Evolutionary conservation across 2,329 filamentous ascomycete species (phyloP).

Genomic region (Nigrospora oryzae): DNA sequence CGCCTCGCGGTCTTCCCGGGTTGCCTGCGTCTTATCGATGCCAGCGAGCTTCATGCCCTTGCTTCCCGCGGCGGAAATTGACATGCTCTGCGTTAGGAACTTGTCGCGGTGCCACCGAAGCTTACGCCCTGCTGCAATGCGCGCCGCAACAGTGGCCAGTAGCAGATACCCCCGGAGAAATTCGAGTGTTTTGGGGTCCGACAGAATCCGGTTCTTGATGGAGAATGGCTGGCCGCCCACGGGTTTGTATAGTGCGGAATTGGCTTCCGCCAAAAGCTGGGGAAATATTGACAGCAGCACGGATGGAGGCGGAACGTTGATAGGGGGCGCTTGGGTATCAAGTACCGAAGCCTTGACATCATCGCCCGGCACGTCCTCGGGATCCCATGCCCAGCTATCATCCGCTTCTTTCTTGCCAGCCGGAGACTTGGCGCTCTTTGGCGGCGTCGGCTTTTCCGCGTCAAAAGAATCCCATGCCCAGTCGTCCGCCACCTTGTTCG

Average conservation of each 20-base stretch:
- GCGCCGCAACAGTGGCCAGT: slow-evolving; percentile 61
- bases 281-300: slow-evolving; percentile 73
- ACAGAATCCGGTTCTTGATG: slow-evolving; percentile 54
- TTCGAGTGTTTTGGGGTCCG: slow-evolving; percentile 49
- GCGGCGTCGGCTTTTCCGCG: slow-evolving; percentile 5
- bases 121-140: slow-evolving; percentile 76
- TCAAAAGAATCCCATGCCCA: slow-evolving; percentile 18
- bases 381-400: slow-evolving; percentile 41
- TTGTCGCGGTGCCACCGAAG: slow-evolving; percentile 86
- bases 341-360: slow-evolving; percentile 9
- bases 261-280: slow-evolving; percentile 57
- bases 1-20: slow-evolving; percentile 77
- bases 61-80: slow-evolving; percentile 67
- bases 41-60: slow-evolving; percentile 89
- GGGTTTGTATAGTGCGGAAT: slow-evolving; percentile 56
- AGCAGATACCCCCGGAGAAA: slow-evolving; percentile 59
- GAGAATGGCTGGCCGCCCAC: slow-evolving; percentile 49
- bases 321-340: slow-evolving; percentile 51
- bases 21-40: slow-evolving; percentile 74
- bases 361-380: slow-evolving; percentile 23
- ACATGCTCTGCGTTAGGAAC: slow-evolving; percentile 78
- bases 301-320: slow-evolving; percentile 82
- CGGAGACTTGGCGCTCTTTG: not conserved
- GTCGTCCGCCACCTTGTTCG: slow-evolving; percentile 11
- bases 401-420: slow-evolving; percentile 6